phyloP scores from a whole-genome alignment of 2,329 filamentous ascomycete genomes.

The Aspergillus eucalypticola region DNA sequence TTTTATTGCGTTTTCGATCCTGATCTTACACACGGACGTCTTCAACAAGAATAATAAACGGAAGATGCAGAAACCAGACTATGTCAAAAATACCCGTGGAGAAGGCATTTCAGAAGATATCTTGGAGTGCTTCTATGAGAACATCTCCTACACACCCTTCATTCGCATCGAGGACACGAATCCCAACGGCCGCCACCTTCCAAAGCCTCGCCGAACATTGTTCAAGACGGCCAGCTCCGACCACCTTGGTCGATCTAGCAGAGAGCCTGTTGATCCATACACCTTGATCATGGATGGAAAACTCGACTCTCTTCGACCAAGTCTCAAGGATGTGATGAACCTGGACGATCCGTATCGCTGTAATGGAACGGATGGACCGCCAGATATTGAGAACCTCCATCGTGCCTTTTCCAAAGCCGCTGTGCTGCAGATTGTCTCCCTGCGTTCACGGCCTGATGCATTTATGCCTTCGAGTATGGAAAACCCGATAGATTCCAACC shows the following conservation, averaged over 20 bases:
- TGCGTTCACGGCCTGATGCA: slow-evolving; percentile 87
- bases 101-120: slow-evolving; percentile 94
- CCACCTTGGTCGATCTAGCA: slow-evolving; percentile 63
- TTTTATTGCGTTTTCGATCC: slow-evolving; percentile 93
- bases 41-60: slow-evolving; percentile 99
- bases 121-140: slow-evolving; percentile 95
- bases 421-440: slow-evolving; percentile 91
- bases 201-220: slow-evolving; percentile 70
- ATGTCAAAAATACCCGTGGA: slow-evolving; percentile 89
- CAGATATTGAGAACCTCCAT: slow-evolving; percentile 81
- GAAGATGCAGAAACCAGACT: slow-evolving; percentile 96
- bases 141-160: slow-evolving; percentile 96
- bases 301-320: slow-evolving; percentile 78
- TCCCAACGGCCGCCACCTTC: slow-evolving; percentile 66
- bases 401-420: slow-evolving; percentile 89
- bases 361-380: slow-evolving; percentile 69
- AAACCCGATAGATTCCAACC: slow-evolving; percentile 82
- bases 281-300: slow-evolving; percentile 89
- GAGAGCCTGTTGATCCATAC: slow-evolving; percentile 93
- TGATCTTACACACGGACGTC: slow-evolving; percentile 96
- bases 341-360: slow-evolving; percentile 92
- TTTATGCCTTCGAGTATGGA: slow-evolving; percentile 88
- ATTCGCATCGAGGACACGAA: slow-evolving; percentile 95
- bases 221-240: slow-evolving; percentile 68
- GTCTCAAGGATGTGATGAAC: slow-evolving; percentile 86